phyloP scores from a whole-genome alignment of 1,139 yeast species.

The Diutina ranongensis region DNA sequence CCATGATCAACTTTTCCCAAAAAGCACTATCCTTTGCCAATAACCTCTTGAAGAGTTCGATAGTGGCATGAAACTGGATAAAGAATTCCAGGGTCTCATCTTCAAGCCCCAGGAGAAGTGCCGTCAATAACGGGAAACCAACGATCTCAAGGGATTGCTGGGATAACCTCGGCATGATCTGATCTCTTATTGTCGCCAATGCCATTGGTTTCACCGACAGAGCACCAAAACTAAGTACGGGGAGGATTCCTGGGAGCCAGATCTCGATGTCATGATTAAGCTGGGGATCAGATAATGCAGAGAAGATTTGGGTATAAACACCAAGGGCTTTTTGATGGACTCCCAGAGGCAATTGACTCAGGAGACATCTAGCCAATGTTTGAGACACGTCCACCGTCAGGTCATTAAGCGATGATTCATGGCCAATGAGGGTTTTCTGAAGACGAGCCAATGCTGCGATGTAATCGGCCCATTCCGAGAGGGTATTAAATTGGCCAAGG shows the following conservation, averaged over 20 bases:
- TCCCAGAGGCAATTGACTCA: conserved; percentile 80
- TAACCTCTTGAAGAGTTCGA: conserved; percentile 49
- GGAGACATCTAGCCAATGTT: conserved; percentile 53
- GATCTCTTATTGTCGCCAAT: conserved; percentile 13
- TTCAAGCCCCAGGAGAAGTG: conserved; percentile 79
- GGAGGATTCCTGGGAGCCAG: conserved; percentile 88
- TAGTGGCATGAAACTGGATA: conserved; percentile 41
- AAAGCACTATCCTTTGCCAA: conserved; percentile 62
- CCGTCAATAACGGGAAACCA: conserved; percentile 58
- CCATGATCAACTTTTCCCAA: conserved; percentile 75
- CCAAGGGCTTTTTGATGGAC: conserved; percentile 85
- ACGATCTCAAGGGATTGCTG: conserved; percentile 37
- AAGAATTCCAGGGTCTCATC: conserved; percentile 85
- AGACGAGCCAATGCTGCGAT: conserved; percentile 77
- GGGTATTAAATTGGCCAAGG: conserved; percentile 65
- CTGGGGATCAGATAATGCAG: conserved; percentile 39
- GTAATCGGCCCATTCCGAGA: conserved; percentile 98
- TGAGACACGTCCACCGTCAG: conserved; percentile 36
- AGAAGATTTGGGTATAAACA: conserved; percentile 61
- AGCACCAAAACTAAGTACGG: conserved; percentile 78
- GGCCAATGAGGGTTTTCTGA: conserved; percentile 43
- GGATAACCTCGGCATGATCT: conserved; percentile 40
- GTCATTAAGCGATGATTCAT: conserved; percentile 19
- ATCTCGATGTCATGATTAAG: conserved; percentile 42
- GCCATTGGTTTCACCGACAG: conserved; percentile 64